Base-by-base conservation (phyloP, 1,284 basidiomycete genomes). In the Papiliotrema fonsecae region DNA sequence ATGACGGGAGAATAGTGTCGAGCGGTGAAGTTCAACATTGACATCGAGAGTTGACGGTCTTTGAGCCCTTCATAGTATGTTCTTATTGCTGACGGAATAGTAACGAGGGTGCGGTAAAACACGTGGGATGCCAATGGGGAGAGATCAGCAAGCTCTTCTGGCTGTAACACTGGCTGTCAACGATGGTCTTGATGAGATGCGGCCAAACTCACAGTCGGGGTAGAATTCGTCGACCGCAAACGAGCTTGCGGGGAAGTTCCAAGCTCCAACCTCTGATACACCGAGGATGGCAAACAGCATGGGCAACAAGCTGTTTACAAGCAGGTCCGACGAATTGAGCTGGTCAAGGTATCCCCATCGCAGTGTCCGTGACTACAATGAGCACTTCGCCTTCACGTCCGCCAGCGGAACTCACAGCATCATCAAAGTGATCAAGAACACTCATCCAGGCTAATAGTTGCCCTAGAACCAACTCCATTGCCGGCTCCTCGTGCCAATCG, bases 1-100 rank as follows among this genome's bases (percentile, higher is more conserved):
- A 99, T 83, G 35, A 89, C 82, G 0, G 93, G 91, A 1, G 93
- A 94, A 76, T 94, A 92, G 74, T 89, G 78, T n/a, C 81, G 79
- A 0, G 87, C 83, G 0, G 90, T 96, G 69, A 90, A 92, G 28
- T 79, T 76, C 2, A 84, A 79, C 51, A 98, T 80, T 2, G 84
- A 78, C 30, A 81, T 79, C 18, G 84, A 85, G 2, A 97, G 79
- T 64, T 93, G 88, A 16, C 87, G 84, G 69, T 97, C 92, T 62
- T 90, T 90, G 74, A 88, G 87, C 28, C 85, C 84, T 41, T 85
- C 79, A 55, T 92, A 86, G 87, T 91, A 97, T 25, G 78, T 77
- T 45, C 92, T 82, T 49, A 97, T 81, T 24, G 92, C 78, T 0
- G 87, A 86, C 1, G 92, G 89, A 16, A 93, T 79, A 13, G 82